Percentiles rank a stretch among this genome's conserved stretches.
Evolutionary conservation across 768 basidiomycete species (phyloP).

Genomic region (Steccherinum ochraceum): DNA sequence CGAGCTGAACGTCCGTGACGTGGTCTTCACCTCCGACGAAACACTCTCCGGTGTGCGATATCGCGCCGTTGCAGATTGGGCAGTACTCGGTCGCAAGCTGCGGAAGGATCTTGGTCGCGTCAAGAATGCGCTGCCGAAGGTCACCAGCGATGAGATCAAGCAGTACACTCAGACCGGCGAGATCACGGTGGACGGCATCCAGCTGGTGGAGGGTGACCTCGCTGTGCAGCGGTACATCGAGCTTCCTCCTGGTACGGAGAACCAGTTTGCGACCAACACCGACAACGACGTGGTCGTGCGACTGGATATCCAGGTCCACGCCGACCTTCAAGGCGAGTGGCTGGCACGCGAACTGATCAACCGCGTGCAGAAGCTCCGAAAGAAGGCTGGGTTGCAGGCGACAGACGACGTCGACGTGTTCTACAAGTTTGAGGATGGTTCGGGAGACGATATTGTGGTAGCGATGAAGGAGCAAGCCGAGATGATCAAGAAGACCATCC

Average conservation of each 20-base stretch:
- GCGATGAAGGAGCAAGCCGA: constrained; percentile 65
- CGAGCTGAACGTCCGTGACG: constrained; percentile 90
- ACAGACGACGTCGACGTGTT: constrained; percentile 91
- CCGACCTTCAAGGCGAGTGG: constrained; percentile 84
- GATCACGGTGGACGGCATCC: constrained; percentile 83
- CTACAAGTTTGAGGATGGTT: constrained; percentile 70
- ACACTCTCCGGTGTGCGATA: constrained; percentile 80
- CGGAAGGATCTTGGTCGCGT: constrained; percentile 89
- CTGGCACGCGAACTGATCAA: constrained; percentile 86
- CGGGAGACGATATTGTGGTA: constrained; percentile 53
- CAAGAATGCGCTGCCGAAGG: constrained; percentile 75
- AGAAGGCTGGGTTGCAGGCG: constrained; percentile 92
- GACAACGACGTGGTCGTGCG: constrained; percentile 94
- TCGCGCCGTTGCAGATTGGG: constrained; percentile 90
- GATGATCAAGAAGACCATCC: constrained; percentile 66
- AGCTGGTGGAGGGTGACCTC: constrained; percentile 86
- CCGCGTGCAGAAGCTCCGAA: constrained; percentile 90
- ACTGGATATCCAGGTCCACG: constrained; percentile 83
- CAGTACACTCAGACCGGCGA: constrained; percentile 67
- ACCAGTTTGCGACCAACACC: constrained; percentile 73
- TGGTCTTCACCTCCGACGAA: constrained; percentile 89
- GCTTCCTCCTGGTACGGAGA: constrained; percentile 46
- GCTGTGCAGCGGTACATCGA: constrained; percentile 89
- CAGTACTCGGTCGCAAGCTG: constrained; percentile 88
- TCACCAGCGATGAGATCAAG: constrained; percentile 81